phyloP scores from a whole-genome alignment of 2,329 filamentous ascomycete genomes.

The Verticillium tricorpus region DNA sequence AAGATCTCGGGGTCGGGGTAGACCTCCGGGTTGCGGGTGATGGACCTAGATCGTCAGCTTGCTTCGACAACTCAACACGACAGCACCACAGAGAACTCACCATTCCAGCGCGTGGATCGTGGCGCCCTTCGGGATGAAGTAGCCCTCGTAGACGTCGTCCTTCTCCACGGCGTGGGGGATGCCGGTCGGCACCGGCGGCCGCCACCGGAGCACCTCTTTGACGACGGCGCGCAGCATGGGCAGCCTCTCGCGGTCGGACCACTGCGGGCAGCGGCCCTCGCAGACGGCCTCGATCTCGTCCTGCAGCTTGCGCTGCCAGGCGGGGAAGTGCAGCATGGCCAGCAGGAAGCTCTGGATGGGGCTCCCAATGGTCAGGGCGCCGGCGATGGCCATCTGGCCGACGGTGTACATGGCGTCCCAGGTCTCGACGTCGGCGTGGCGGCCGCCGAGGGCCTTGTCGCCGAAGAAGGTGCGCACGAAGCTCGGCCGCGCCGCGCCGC shows the following conservation, averaged over 20 bases:
- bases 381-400: constrained; percentile 43
- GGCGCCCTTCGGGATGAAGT: constrained; percentile 46
- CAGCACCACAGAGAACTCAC: background rate
- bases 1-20: constrained; percentile 43
- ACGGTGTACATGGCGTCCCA: constrained; percentile 36
- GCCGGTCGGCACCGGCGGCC: constrained; percentile 49
- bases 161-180: constrained; percentile 47
- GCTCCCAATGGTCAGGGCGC: constrained; percentile 37
- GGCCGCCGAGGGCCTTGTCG: constrained; percentile 16
- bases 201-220: constrained; percentile 46
- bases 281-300: constrained; percentile 35
- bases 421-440: constrained; percentile 20
- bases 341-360: constrained; percentile 31
- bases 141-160: constrained; percentile 48
- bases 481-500: constrained; percentile 29
- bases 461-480: constrained; percentile 37
- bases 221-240: constrained; percentile 34
- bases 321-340: constrained; percentile 25
- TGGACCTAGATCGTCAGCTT: background rate
- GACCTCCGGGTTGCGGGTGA: constrained; percentile 30
- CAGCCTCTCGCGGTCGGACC: constrained; percentile 29
- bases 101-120: constrained; percentile 39
- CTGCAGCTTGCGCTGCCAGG: constrained; percentile 28
- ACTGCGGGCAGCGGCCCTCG: constrained; percentile 36
- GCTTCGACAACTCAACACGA: background rate